A percentile compares a stretch with the other conserved stretches of the same genome.
phyloP scores from a whole-genome alignment of 768 basidiomycete species.

The Xerocomus potaroensis region DNA sequence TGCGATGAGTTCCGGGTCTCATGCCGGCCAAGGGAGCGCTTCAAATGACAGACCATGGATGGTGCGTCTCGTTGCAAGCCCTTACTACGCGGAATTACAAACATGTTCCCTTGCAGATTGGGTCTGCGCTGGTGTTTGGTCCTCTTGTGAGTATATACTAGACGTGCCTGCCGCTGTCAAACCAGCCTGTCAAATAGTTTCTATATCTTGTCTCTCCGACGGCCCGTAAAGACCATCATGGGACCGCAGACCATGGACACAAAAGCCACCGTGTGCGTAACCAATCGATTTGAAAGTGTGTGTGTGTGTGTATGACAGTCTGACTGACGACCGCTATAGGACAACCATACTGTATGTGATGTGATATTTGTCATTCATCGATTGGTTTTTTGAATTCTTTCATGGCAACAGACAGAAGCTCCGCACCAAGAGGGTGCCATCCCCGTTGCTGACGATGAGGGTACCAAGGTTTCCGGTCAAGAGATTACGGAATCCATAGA shows the following conservation, averaged over 20 bases:
- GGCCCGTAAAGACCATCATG: conserved; percentile 22
- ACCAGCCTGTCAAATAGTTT: conserved; percentile 15
- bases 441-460: conserved; percentile 29
- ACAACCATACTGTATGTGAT: conserved; percentile 16
- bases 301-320: neutral
- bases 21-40: conserved; percentile 15
- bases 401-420: conserved; percentile 18
- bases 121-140: conserved; percentile 31
- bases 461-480: conserved; percentile 24
- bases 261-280: conserved; percentile 21
- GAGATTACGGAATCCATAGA: conserved; percentile 31
- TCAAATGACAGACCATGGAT: conserved; percentile 28
- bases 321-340: conserved; percentile 20
- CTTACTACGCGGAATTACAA: neutral
- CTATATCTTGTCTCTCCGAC: conserved; percentile 31
- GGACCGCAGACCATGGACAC: conserved; percentile 20
- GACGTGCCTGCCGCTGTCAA: neutral
- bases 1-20: conserved; percentile 24
- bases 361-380: neutral
- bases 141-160: conserved; percentile 21
- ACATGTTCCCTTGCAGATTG: conserved; percentile 17
- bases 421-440: conserved; percentile 1
- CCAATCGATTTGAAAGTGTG: neutral
- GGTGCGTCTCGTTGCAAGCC: conserved; percentile 13
- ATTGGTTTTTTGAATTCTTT: conserved; percentile 2